phyloP scores from a whole-genome alignment of 2,329 filamentous ascomycete genomes.

The Fusarium caatingaense region DNA sequence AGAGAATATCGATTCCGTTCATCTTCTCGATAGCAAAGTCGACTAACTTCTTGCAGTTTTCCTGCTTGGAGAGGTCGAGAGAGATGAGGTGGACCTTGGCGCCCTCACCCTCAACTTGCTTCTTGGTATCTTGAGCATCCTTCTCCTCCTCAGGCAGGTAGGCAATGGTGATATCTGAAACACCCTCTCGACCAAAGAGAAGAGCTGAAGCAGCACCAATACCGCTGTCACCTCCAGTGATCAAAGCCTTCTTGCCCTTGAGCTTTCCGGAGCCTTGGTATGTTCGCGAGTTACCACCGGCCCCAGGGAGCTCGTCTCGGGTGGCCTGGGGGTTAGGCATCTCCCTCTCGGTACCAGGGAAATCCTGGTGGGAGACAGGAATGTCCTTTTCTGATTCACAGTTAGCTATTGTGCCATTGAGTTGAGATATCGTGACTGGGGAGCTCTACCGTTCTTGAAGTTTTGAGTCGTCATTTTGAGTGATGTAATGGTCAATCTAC shows the following conservation, averaged over 20 bases:
- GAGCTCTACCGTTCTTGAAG: conserved; percentile 38
- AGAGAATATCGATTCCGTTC: conserved; percentile 77
- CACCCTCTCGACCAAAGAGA: conserved; percentile 84
- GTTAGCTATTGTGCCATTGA: neutral
- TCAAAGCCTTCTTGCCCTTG: conserved; percentile 78
- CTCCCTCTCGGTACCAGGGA: conserved; percentile 46
- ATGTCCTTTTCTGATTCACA: conserved; percentile 52
- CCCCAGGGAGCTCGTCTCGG: conserved; percentile 73
- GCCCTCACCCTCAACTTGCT: conserved; percentile 74
- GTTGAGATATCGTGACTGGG: neutral
- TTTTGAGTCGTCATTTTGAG: conserved; percentile 40
- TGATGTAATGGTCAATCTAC: neutral
- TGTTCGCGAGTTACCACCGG: conserved; percentile 73
- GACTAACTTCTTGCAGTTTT: conserved; percentile 77
- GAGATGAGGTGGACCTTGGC: conserved; percentile 72
- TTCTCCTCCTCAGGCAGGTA: conserved; percentile 81
- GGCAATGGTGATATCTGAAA: conserved; percentile 73
- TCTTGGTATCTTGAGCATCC: conserved; percentile 81
- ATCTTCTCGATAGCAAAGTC: conserved; percentile 74
- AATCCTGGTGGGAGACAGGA: conserved; percentile 46
- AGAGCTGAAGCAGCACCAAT: conserved; percentile 82
- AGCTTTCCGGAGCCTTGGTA: conserved; percentile 84
- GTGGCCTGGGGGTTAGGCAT: conserved; percentile 60
- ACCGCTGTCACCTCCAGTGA: conserved; percentile 83
- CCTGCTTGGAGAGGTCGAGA: conserved; percentile 71